A percentile compares a stretch with the other conserved stretches of the same genome.
Evolutionary conservation across 345 rosid species (phyloP).

Genomic region (Arabidopsis arenosa): DNA sequence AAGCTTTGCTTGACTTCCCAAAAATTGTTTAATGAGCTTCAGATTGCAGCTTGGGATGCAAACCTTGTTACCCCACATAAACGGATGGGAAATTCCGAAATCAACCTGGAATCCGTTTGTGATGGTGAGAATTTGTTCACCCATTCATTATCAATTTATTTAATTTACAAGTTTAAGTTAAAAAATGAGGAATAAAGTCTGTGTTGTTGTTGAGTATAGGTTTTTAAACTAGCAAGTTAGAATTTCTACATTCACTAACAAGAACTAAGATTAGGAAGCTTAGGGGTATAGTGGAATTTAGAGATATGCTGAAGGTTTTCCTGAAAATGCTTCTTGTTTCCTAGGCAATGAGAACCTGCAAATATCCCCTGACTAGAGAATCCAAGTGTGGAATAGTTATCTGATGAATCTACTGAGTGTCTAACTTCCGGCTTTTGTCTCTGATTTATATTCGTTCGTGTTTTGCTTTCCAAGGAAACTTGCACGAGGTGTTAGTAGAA

Average conservation of each 20-base stretch:
- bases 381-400: conserved; percentile 23
- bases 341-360: conserved; percentile 15
- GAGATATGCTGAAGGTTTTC: background rate
- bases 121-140: conserved; percentile 64
- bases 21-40: conserved; percentile 35
- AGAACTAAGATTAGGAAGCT: background rate
- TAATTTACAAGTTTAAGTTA: background rate
- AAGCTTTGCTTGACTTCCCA: conserved; percentile 25
- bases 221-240: background rate
- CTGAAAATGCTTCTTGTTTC: background rate
- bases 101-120: conserved; percentile 64
- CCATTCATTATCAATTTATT: background rate
- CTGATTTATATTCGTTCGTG: background rate
- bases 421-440: conserved; percentile 16
- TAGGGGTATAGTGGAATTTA: conserved; percentile 1
- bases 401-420: background rate
- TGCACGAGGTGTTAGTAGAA: conserved; percentile 71
- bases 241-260: background rate
- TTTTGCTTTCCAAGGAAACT: conserved; percentile 58
- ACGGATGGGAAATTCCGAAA: conserved; percentile 87
- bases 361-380: conserved; percentile 8
- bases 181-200: background rate
- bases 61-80: conserved; percentile 93
- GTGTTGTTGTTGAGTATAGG: conserved; percentile 14
- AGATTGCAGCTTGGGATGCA: conserved; percentile 99